A percentile compares a stretch with the other conserved stretches of the same genome.
phyloP scores from a whole-genome alignment of 2,329 filamentous ascomycete genomes.

The Westerdykella aurantiaca region DNA sequence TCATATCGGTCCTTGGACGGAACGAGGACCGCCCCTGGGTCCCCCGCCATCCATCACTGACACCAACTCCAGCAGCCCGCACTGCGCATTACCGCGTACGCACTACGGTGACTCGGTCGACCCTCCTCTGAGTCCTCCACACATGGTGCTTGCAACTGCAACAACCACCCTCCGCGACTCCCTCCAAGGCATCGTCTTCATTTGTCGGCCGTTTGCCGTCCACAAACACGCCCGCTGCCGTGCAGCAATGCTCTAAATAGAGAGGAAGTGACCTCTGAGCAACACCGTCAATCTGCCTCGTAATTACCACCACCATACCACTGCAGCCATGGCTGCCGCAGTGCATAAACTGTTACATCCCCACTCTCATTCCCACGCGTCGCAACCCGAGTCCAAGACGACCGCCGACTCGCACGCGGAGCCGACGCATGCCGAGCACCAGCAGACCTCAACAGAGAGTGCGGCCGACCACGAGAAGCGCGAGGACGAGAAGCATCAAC shows the following conservation, averaged over 20 bases:
- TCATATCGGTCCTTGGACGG: constrained; percentile 8
- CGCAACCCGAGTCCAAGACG: background rate
- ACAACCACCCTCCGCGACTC: constrained; percentile 15
- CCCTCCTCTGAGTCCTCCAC: background rate
- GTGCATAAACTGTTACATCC: constrained; percentile 36
- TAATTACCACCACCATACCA: constrained; percentile 7
- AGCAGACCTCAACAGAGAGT: constrained; percentile 29
- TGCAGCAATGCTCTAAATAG: constrained; percentile 14
- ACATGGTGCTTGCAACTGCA: constrained; percentile 19
- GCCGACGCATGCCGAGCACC: constrained; percentile 10
- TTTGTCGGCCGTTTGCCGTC: constrained; percentile 4
- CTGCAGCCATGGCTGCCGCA: constrained; percentile 31
- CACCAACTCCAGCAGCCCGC: background rate
- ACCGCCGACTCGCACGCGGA: background rate
- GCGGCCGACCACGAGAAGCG: constrained; percentile 36
- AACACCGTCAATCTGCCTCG: constrained; percentile 5
- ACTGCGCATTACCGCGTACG: too few relatives aligned
- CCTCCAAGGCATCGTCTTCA: constrained; percentile 10
- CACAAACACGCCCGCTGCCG: constrained; percentile 8
- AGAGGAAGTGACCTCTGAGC: constrained; percentile 3
- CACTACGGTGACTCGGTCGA: too few relatives aligned
- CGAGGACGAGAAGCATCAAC: constrained; percentile 44
- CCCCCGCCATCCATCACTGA: constrained; percentile 20
- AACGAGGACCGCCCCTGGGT: constrained; percentile 2
- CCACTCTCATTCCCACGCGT: constrained; percentile 24